Conservation (phyloP, 164 flowering plant genomes). For the Paratinospora sagittata region DNA sequence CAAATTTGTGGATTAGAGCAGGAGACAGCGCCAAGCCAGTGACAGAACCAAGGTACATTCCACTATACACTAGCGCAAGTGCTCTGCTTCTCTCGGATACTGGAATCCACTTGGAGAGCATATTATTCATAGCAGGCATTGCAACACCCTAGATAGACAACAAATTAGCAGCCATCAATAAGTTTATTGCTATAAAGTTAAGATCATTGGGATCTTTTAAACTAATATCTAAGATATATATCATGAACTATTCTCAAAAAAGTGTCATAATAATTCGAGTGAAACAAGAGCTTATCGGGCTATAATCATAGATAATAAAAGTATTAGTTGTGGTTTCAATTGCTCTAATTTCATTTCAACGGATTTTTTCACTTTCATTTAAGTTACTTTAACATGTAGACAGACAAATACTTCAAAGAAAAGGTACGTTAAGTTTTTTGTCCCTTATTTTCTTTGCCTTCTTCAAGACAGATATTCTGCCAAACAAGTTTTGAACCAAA, state of each 20-base stretch:
- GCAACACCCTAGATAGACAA: constrained; percentile 84
- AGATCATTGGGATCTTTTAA: too few species aligned
- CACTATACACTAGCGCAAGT: constrained; percentile 91
- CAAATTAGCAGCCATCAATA: constrained; percentile 1
- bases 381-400: not conserved
- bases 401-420: not conserved
- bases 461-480: not conserved
- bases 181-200: not conserved
- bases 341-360: not conserved
- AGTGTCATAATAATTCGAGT: too few species aligned
- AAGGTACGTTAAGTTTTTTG: too few species aligned
- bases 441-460: too few species aligned
- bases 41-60: constrained; percentile 99
- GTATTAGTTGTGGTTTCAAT: not conserved
- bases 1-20: constrained; percentile 69
- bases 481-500: not conserved
- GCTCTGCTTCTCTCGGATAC: constrained; percentile 98
- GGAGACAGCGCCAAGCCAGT: constrained; percentile 91
- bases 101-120: constrained; percentile 94
- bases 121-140: constrained; percentile 99
- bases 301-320: not conserved
- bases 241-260: too few species aligned
- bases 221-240: too few species aligned
- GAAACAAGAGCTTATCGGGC: not conserved
- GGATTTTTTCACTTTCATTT: not conserved